Evolutionary conservation across 2,329 filamentous ascomycete genomes (phyloP), one percentile per base, ranked within the genome.

Genomic region (Aotearoamyces nothofagi): DNA sequence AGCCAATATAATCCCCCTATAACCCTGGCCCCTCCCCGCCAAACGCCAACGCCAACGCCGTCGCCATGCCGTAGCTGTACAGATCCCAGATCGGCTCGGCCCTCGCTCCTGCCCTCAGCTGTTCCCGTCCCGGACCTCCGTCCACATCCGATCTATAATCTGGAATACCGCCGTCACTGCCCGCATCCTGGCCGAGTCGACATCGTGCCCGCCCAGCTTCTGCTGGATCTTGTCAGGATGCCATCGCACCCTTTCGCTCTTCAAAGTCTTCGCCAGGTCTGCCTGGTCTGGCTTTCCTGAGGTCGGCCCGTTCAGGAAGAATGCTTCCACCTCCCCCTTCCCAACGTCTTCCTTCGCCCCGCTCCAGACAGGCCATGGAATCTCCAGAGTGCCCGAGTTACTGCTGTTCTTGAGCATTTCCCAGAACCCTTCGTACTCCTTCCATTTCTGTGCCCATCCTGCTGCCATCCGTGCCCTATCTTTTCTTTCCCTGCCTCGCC

Each of bases 211-310:
- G 3, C 83, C 81, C 35, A 92, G 75, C 30, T 74, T 70, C 56
- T 94, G 90, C 58, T 94, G 24, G 32, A 96, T 79, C 61, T 96
- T 98, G 56, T 98, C 90, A 4, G 90, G 90, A 58, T 98, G 90
- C 90, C 90, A 98, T 10, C 84, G 66, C 11, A 96, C 75, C 29
- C 90, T 71, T 58, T 98, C 90, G 4, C 71, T 59, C 53, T 92
- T 93, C 29, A 96, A 60, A 4, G 66, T 50, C 24, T 63, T 57
- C 9, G 54, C 30, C 12, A 68, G 31, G 33, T 58, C 54, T 7
- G 36, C 39, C 24, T 46, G 35, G n/a, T 36, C 41, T 15, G 46
- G 40, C 22, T 46, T 32, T 24, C 47, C 41, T 27, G 38, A 32
- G 5, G 36, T 44, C 5, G 61, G 61, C n/a, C 61, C 63, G 45